Base-by-base conservation (phyloP, 148 eudicot species). In the Vaccinium vitisidaea region DNA sequence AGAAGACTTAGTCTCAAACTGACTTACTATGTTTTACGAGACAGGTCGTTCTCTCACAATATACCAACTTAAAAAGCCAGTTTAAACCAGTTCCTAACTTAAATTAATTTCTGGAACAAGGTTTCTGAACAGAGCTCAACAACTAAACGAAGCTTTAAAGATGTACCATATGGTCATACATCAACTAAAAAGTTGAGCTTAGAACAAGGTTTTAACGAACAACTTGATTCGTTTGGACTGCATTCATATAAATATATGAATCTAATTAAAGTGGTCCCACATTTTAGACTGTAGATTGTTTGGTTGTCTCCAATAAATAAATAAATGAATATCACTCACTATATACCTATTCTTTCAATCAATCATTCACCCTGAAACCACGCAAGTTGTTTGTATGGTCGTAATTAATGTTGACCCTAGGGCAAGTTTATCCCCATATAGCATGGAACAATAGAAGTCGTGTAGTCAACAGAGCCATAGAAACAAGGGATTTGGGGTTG, bases 331-430 rank as follows among this genome's bases (percentile, higher is more conserved):
- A 13, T 14, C 14, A 53, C 56, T 53, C 56, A 53, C 56, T n/a
- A 16, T 23, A 11, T 27, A 27, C 25, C 3, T 69, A 30, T 71
- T n/a, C 48, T 6, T 81, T 46, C n/a, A 19, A 36, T 13, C 39
- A 23, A 39, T 82, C 36, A 50, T 25, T 25, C 48, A 69, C 25
- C 52, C 54, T 48, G 10, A 43, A 75, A 75, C 79, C 79, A 75
- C 79, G 25, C 52, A 46, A 12, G 25, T 9, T 21, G 49, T 75
- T 75, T 8, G 79, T 73, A 61, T 80, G 75, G 74, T 43, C 43
- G 39, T 59, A 39, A 82, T 43, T 59, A 56, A 82, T 43, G 84
- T 69, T 82, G 77, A 67, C 52, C 25, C 46, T 39, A 23, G 12
- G 11, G 82, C 5, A 43, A 43, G 46, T 4, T 43, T 39, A 39